phyloP scores from a whole-genome alignment of 2,329 filamentous ascomycete species.

The Clarireedia homoeocarpa region DNA sequence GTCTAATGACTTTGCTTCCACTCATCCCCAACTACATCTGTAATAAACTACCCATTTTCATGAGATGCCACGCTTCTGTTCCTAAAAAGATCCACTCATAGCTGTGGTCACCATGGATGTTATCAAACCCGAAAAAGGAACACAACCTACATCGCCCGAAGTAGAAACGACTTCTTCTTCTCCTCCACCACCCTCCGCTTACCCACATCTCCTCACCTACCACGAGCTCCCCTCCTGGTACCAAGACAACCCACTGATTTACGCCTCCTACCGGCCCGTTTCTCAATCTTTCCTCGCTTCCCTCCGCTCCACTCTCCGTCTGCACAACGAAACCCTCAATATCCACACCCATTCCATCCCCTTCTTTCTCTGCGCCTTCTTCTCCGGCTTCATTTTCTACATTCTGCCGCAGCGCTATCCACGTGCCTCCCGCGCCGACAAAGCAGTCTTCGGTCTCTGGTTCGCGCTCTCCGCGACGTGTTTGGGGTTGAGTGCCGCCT shows the following conservation, averaged over 20 bases:
- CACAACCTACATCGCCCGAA: neutral
- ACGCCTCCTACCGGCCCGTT: neutral
- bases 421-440: neutral
- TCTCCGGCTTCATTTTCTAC: neutral
- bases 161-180: neutral
- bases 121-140: neutral
- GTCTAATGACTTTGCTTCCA: too few relatives aligned
- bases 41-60: too few relatives aligned
- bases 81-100: too few relatives aligned
- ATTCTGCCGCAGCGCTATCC: neutral
- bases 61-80: too few relatives aligned
- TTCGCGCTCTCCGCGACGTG: neutral
- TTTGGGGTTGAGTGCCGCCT: conserved; percentile 1
- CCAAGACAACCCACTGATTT: conserved; percentile 3
- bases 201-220: neutral
- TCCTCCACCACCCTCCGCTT: neutral
- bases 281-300: neutral
- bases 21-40: too few relatives aligned
- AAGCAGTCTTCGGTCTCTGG: neutral
- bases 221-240: conserved; percentile 2
- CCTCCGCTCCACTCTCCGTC: neutral
- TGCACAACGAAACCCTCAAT: conserved; percentile 6
- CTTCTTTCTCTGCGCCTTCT: neutral
- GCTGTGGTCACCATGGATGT: neutral
- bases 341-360: conserved; percentile 4